These are phyloP conservation scores for Meripilus lineatus DNA, from an alignment of 1,284 basidiomycete genomes.

Conservation along the genomic window DNA sequence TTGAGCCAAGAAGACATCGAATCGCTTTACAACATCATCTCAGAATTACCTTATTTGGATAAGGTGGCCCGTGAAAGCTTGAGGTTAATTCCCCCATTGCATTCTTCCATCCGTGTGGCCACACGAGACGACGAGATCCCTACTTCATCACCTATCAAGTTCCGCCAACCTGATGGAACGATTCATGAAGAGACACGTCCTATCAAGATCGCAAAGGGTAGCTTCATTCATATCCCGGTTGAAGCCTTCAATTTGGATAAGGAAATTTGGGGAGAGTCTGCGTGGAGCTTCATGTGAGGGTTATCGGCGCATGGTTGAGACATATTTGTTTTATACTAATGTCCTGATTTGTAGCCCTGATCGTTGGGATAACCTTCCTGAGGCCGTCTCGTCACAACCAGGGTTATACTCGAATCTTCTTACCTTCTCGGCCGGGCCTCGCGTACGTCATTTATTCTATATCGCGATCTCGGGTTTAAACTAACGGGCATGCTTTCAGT, in stretches of 20 bases:
- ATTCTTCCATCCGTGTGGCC: conserved; percentile 73
- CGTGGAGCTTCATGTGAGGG: conserved; percentile 60
- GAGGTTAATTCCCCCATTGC: conserved; percentile 74
- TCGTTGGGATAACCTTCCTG: conserved; percentile 71
- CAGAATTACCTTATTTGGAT: conserved; percentile 68
- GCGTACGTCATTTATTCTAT: conserved; percentile 40
- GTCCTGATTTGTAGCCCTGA: conserved; percentile 53
- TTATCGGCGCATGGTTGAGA: not conserved
- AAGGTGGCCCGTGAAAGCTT: conserved; percentile 74
- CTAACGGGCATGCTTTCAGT: conserved; percentile 34
- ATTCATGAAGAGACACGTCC: conserved; percentile 34
- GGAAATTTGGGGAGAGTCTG: conserved; percentile 69
- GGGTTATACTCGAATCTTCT: conserved; percentile 68
- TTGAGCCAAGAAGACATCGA: conserved; percentile 55
- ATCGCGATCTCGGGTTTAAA: conserved; percentile 1
- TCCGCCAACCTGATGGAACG: conserved; percentile 38
- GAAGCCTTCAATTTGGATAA: conserved; percentile 76
- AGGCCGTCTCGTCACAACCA: conserved; percentile 52
- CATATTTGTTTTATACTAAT: not conserved
- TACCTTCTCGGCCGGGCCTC: conserved; percentile 74
- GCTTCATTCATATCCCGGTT: conserved; percentile 68
- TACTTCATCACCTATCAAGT: conserved; percentile 56
- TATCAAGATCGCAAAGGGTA: conserved; percentile 61
- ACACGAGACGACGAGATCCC: conserved; percentile 73
- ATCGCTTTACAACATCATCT: conserved; percentile 50